Conservation (phyloP, 768 basidiomycete genomes). For the Punctularia strigosozonata region DNA sequence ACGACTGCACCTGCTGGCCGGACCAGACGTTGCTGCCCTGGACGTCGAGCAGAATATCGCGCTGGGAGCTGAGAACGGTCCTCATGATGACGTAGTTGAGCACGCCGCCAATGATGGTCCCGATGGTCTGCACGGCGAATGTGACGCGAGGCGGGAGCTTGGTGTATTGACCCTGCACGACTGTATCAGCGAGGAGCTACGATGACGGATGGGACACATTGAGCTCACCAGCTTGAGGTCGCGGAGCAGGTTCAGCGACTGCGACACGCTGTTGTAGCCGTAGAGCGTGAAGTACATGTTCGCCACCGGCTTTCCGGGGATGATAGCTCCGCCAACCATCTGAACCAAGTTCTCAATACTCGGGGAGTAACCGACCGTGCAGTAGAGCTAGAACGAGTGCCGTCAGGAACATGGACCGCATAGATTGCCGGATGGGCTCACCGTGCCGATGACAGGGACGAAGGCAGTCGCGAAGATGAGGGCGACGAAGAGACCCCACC, state of each 20-base stretch:
- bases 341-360: slow-evolving; percentile 40
- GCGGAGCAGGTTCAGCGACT: slow-evolving; percentile 29
- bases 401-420: too few species aligned
- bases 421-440: slow-evolving; percentile 19
- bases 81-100: slow-evolving; percentile 45
- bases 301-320: slow-evolving; percentile 20
- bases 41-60: slow-evolving; percentile 36
- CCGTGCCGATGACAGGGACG: slow-evolving; percentile 32
- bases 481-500: slow-evolving; percentile 40
- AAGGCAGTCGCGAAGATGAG: slow-evolving; percentile 30
- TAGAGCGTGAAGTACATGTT: slow-evolving; percentile 32
- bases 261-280: slow-evolving; percentile 36
- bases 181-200: neutral
- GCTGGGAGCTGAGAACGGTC: slow-evolving; percentile 38
- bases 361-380: slow-evolving; percentile 33
- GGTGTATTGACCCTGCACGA: slow-evolving; percentile 18
- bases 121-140: slow-evolving; percentile 36
- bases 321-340: slow-evolving; percentile 26
- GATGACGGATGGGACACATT: slow-evolving; percentile 4
- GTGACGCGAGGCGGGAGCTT: slow-evolving; percentile 38
- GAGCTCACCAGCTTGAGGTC: slow-evolving; percentile 40
- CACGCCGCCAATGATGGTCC: slow-evolving; percentile 32
- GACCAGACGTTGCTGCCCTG: slow-evolving; percentile 42
- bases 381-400: too few species aligned
- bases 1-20: slow-evolving; percentile 39